Evolutionary conservation across 768 basidiomycete species (phyloP), one percentile per base, ranked within the genome.

Genomic region (Psilocybe azurescens): DNA sequence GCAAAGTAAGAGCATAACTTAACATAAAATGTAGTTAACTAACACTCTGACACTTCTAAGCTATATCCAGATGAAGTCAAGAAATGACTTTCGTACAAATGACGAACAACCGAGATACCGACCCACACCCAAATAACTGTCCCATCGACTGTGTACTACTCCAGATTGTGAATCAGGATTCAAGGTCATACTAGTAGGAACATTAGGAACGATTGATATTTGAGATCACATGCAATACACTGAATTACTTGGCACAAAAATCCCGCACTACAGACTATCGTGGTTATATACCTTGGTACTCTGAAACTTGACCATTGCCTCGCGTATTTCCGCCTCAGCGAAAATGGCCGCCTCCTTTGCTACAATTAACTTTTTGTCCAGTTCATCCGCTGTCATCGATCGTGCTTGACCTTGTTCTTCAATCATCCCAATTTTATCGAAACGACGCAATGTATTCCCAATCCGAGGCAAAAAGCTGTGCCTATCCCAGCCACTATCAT

Each of bases 401-500:
- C 84, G 75, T 63, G 73, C 69, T 14, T 73, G 78, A 30, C 80
- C 80, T 61, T 79, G 74, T 44, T 83, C 83, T 57, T 83, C 83
- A 2, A 85, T 71, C 61, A 85, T 71, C 3, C 89, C 87, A 59
- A 94, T 83, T 53, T 75, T 80, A 63, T 91, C 90, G 65, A 93
- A 94, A 36, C 86, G 82, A 61, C 78, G 79, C 47, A 93, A 74
- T 2, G 90, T 88, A 64, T 87, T 85, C 30, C 90, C 88, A 29
- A 84, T 73, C n/a, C 86, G 85, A 39, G 92, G 92, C 70, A 93
- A 74, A 70, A 89, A 88, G 3, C 79, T 83, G 61, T 83, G 77
- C 10, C 82, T 81, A 72, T 93, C 93, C 93, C 93, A 94, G 24
- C 93, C 92, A 62, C 83, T 88, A 75, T 95, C 92, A 66, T 94